Evolutionary conservation across 768 basidiomycete genomes (phyloP).

Genomic region (Mycena leptocephala): DNA sequence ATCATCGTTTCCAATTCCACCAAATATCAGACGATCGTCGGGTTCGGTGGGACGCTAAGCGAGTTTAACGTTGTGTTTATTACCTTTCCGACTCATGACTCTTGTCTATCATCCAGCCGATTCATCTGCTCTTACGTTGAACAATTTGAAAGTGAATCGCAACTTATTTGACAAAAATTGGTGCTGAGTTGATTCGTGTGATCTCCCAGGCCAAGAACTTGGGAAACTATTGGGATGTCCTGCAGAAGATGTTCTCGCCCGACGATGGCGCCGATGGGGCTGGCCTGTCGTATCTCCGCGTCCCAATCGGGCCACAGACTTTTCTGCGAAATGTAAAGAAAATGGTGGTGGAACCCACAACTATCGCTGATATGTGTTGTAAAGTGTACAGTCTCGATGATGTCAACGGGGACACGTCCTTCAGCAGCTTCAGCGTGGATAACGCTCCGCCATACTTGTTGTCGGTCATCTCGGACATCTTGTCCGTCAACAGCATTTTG

Average conservation of each 20-base stretch:
- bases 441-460: conserved; percentile 75
- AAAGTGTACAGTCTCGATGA: conserved; percentile 80
- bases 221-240: conserved; percentile 70
- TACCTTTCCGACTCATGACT: not conserved
- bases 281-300: conserved; percentile 56
- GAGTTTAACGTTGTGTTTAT: conserved; percentile 27
- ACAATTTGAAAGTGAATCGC: conserved; percentile 77
- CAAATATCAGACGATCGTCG: conserved; percentile 73
- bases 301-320: conserved; percentile 83
- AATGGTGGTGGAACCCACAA: not conserved
- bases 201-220: conserved; percentile 62
- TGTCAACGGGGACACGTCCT: conserved; percentile 70
- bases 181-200: not conserved
- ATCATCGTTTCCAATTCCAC: conserved; percentile 72
- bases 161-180: not conserved
- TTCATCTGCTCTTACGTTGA: conserved; percentile 75
- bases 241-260: conserved; percentile 74
- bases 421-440: conserved; percentile 71
- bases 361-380: not conserved
- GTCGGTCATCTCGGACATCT: conserved; percentile 75
- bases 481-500: conserved; percentile 61
- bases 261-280: conserved; percentile 74
- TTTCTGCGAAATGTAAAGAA: conserved; percentile 69
- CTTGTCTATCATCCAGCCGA: conserved; percentile 69
- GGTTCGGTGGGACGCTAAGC: conserved; percentile 81